Conservation (phyloP, 306 rosid genomes). For the Adenanthera pavonina region DNA sequence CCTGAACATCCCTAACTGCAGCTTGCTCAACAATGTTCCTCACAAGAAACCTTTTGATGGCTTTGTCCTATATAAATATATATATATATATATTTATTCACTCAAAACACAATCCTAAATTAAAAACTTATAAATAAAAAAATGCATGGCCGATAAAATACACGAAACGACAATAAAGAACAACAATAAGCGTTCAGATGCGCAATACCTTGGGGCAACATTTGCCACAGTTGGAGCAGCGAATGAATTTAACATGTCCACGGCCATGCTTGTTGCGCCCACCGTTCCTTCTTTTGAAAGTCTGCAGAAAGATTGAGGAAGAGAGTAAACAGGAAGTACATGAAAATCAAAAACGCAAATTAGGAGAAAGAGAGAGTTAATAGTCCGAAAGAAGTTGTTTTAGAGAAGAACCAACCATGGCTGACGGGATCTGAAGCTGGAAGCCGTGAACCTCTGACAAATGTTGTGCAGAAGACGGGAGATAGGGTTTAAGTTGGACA, state of each 20-base stretch:
- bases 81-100: not conserved
- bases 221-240: constrained; percentile 78
- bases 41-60: constrained; percentile 56
- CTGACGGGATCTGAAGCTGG: not conserved
- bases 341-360: not conserved
- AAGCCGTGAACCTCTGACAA: not conserved
- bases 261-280: constrained; percentile 82
- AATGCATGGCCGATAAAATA: not conserved
- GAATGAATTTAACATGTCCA: constrained; percentile 71
- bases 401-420: not conserved
- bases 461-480: not conserved
- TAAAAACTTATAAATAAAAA: not conserved
- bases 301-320: constrained; percentile 39
- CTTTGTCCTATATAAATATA: not conserved
- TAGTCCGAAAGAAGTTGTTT: not conserved
- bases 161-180: not conserved
- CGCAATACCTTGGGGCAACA: constrained; percentile 71
- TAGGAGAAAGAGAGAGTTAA: not conserved
- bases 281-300: constrained; percentile 79
- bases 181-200: not conserved
- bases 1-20: constrained; percentile 79
- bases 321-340: not conserved
- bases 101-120: not conserved
- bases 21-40: constrained; percentile 88
- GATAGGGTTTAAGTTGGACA: constrained; percentile 4